A percentile compares a stretch with the other conserved stretches of the same genome.
These are phyloP conservation scores for Medicago ruthenica DNA, from an alignment of 306 rosid species.

Conservation along the genomic window DNA sequence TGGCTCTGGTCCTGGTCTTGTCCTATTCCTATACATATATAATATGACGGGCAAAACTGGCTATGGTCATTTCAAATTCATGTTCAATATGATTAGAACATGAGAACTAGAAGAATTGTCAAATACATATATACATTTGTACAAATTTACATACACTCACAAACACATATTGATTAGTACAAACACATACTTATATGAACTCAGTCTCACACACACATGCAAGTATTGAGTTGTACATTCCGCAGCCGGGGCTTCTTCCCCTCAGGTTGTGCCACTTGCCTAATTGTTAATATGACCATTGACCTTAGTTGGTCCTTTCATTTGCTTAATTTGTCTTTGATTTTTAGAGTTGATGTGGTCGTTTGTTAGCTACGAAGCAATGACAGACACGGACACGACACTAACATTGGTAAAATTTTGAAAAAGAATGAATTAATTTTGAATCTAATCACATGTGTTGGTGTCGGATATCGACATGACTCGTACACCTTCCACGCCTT, in stretches of 20 bases:
- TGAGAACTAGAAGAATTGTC: not conserved
- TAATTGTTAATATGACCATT: not conserved
- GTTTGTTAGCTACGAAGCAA: too few relatives aligned
- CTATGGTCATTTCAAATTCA: not conserved
- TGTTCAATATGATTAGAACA: not conserved
- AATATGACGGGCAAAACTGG: not conserved
- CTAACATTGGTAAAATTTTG: too few relatives aligned
- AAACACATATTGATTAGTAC: too few relatives aligned
- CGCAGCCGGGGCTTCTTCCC: not conserved
- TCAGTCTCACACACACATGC: not conserved
- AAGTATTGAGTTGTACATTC: not conserved
- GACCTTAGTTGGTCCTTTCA: not conserved
- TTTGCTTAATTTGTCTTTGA: not conserved
- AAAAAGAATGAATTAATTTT: too few relatives aligned
- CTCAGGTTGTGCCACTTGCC: not conserved
- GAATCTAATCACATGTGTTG: too few relatives aligned
- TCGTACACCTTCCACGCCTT: too few relatives aligned
- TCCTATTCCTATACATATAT: not conserved
- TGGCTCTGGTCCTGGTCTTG: not conserved
- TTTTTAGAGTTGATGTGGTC: not conserved
- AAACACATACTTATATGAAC: not conserved
- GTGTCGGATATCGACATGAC: too few relatives aligned
- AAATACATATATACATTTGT: not conserved
- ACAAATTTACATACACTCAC: not conserved
- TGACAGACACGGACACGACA: too few relatives aligned